Evolutionary conservation across 495 filamentous ascomycete species (phyloP).

Genomic region (Penicillium paxilli): DNA sequence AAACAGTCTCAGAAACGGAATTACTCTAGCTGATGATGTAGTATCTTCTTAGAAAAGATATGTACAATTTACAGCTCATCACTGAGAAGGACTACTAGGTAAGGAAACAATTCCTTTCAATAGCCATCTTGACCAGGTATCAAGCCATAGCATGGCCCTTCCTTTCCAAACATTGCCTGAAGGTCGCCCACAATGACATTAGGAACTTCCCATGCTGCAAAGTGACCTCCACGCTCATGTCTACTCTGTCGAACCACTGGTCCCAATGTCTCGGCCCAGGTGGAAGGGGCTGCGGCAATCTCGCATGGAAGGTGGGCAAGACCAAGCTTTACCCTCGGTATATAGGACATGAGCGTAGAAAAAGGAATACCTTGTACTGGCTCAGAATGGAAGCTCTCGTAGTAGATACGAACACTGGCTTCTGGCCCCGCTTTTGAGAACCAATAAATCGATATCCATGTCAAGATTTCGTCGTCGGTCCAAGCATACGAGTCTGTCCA

Average conservation of each 20-base stretch:
- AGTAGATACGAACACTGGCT: constrained; percentile 60
- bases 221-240: constrained; percentile 60
- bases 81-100: no score
- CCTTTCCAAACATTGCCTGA: constrained; percentile 53
- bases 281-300: constrained; percentile 45
- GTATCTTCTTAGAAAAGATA: no score
- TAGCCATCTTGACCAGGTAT: constrained; percentile 33
- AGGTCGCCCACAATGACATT: constrained; percentile 56
- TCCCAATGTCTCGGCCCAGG: constrained; percentile 53
- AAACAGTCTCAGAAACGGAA: no score
- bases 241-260: constrained; percentile 54
- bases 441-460: constrained; percentile 64
- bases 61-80: no score
- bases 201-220: constrained; percentile 60
- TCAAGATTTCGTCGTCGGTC: constrained; percentile 67
- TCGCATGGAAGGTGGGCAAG: constrained; percentile 54
- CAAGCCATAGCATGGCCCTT: constrained; percentile 33
- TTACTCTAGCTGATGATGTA: no score
- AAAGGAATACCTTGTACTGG: constrained; percentile 9
- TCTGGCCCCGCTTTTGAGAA: constrained; percentile 58
- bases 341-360: constrained; percentile 10
- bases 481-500: constrained; percentile 68
- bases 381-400: constrained; percentile 44
- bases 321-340: constrained; percentile 51
- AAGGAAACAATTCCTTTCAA: background rate